phyloP scores from a whole-genome alignment of 2,329 filamentous ascomycete genomes.

The Botrytis medusae region DNA sequence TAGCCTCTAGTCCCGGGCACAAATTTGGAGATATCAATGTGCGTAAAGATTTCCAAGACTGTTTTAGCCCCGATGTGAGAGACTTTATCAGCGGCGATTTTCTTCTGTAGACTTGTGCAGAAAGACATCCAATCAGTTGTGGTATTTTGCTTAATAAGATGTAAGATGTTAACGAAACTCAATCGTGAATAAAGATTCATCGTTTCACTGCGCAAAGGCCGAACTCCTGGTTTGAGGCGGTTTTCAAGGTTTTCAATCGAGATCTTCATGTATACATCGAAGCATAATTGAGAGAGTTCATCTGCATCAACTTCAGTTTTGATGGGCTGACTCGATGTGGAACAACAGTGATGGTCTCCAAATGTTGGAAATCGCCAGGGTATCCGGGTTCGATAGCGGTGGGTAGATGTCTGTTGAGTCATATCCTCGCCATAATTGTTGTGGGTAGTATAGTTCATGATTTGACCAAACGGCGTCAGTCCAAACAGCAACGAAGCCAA shows the following conservation, averaged over 20 bases:
- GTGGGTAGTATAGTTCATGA: background rate
- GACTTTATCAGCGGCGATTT: background rate
- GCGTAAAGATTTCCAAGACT: background rate
- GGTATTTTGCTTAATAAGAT: background rate
- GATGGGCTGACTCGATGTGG: background rate
- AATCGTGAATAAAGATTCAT: background rate
- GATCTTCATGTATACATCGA: background rate
- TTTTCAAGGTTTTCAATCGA: background rate
- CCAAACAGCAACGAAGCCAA: background rate
- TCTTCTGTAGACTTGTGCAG: background rate
- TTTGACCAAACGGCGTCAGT: background rate
- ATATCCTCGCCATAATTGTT: background rate
- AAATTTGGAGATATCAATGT: background rate
- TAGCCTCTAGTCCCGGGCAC: background rate
- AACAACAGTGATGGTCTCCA: background rate
- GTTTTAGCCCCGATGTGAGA: background rate
- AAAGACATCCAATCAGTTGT: background rate
- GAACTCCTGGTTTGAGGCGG: background rate
- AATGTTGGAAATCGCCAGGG: constrained; percentile 1
- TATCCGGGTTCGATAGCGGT: background rate
- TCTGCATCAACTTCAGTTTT: background rate
- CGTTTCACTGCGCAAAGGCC: background rate
- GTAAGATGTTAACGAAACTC: background rate
- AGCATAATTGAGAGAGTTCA: background rate
- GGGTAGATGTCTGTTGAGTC: background rate